Evolutionary conservation across 805 yeast genomes (phyloP).

Genomic region (Saturnispora zaruensis): DNA sequence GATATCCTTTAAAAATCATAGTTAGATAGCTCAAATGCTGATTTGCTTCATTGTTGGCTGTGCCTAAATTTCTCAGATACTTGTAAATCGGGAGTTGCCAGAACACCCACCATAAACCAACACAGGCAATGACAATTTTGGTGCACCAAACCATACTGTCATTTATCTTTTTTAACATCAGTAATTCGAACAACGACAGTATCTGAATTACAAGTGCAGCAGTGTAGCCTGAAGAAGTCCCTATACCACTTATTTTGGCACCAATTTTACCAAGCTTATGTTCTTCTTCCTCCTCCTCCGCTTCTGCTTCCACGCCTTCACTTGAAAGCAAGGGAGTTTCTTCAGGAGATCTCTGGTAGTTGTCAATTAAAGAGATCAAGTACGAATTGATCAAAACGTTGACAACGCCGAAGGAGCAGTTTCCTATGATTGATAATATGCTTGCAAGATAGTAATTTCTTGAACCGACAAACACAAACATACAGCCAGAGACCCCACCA

Average conservation of each 20-base stretch:
- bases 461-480: conserved; percentile 32
- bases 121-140: conserved; percentile 50
- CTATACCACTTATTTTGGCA: conserved; percentile 52
- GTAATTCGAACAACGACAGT: conserved; percentile 40
- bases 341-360: conserved; percentile 19
- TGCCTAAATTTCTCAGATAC: conserved; percentile 28
- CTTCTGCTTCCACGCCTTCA: neutral
- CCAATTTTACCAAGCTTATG: conserved; percentile 33
- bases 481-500: conserved; percentile 49
- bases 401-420: conserved; percentile 67
- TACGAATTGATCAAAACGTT: conserved; percentile 74
- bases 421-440: conserved; percentile 50
- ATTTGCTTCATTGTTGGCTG: neutral
- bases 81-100: conserved; percentile 56
- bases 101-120: conserved; percentile 71
- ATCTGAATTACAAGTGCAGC: conserved; percentile 64
- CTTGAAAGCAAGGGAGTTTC: neutral
- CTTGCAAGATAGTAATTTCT: conserved; percentile 42
- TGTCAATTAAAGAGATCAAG: conserved; percentile 51
- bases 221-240: conserved; percentile 62
- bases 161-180: conserved; percentile 11
- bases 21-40: neutral
- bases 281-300: conserved; percentile 6
- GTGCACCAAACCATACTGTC: conserved; percentile 32
- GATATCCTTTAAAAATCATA: conserved; percentile 45